Conservation (phyloP, 2,329 filamentous ascomycete species). For the Thyridium curvatum region DNA sequence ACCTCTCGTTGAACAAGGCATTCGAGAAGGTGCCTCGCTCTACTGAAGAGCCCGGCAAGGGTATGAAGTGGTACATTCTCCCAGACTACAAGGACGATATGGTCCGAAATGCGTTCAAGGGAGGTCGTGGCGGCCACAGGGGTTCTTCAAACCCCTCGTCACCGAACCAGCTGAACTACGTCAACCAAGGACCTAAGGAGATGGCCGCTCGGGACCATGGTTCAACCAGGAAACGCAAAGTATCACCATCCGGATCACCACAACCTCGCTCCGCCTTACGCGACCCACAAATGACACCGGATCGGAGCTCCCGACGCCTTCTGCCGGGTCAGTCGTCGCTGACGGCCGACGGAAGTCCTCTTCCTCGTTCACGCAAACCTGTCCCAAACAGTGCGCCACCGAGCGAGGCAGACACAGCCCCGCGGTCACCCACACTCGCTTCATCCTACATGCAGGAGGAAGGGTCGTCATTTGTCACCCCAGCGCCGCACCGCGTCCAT, state of each 20-base stretch:
- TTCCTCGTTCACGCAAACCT: constrained; percentile 51
- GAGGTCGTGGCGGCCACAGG: constrained; percentile 56
- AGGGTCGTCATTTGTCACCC: constrained; percentile 58
- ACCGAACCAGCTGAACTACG: constrained; percentile 52
- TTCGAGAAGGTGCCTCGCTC: constrained; percentile 91
- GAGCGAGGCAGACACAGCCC: constrained; percentile 20
- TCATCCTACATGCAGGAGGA: constrained; percentile 59
- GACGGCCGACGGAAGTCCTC: constrained; percentile 51
- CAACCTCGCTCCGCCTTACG: constrained; percentile 42
- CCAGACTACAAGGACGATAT: constrained; percentile 82
- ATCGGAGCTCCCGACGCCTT: constrained; percentile 39
- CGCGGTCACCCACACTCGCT: constrained; percentile 54
- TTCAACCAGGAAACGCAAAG: constrained; percentile 52
- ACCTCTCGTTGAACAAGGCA: constrained; percentile 87
- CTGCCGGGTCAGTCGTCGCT: constrained; percentile 25
- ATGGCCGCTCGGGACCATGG: constrained; percentile 43
- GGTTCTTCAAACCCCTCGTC: constrained; percentile 69
- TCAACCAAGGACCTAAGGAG: constrained; percentile 52
- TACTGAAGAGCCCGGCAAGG: constrained; percentile 94
- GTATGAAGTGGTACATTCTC: constrained; percentile 98
- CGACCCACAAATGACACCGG: constrained; percentile 51
- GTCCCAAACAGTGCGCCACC: constrained; percentile 18
- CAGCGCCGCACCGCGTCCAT: constrained; percentile 65
- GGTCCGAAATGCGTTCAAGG: constrained; percentile 62
- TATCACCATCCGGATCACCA: constrained; percentile 49